These are phyloP conservation scores for Cytospora paraplurivora DNA, from an alignment of 2,329 filamentous ascomycete species.

Conservation along the genomic window DNA sequence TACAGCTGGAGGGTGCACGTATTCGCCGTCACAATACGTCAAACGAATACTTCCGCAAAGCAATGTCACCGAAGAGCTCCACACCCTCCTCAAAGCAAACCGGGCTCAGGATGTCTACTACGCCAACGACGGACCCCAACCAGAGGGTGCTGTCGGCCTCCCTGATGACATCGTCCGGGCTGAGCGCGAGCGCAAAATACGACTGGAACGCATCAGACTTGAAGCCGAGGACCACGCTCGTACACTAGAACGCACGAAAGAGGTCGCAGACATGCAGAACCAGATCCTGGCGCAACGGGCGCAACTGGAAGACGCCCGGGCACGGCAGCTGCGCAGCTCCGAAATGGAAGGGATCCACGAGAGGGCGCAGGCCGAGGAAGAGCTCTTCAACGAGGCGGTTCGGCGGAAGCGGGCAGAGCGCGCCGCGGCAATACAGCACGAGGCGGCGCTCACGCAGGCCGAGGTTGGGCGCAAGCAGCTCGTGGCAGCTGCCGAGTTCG, in stretches of 20 bases:
- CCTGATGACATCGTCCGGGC: slow-evolving; percentile 52
- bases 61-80: slow-evolving; percentile 43
- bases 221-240: slow-evolving; percentile 54
- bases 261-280: slow-evolving; percentile 54
- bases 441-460: slow-evolving; percentile 50
- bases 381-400: slow-evolving; percentile 42
- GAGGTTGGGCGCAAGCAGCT: slow-evolving; percentile 47
- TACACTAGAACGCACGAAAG: slow-evolving; percentile 51
- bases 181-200: slow-evolving; percentile 54
- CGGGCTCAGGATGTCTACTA: slow-evolving; percentile 57
- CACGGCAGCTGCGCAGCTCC: slow-evolving; percentile 47
- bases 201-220: slow-evolving; percentile 45
- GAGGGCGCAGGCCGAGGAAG: slow-evolving; percentile 51
- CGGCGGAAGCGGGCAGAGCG: slow-evolving; percentile 42
- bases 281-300: slow-evolving; percentile 52
- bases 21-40: slow-evolving; percentile 67
- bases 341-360: slow-evolving; percentile 49
- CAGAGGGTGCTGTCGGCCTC: slow-evolving; percentile 54
- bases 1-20: slow-evolving; percentile 55
- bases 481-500: slow-evolving; percentile 50
- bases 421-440: slow-evolving; percentile 45
- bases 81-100: slow-evolving; percentile 53
- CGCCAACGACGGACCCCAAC: slow-evolving; percentile 55
- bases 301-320: slow-evolving; percentile 55
- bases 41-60: slow-evolving; percentile 46